Evolutionary conservation across 1,139 yeast genomes (phyloP).

Genomic region (Yamadazyma taylorii): DNA sequence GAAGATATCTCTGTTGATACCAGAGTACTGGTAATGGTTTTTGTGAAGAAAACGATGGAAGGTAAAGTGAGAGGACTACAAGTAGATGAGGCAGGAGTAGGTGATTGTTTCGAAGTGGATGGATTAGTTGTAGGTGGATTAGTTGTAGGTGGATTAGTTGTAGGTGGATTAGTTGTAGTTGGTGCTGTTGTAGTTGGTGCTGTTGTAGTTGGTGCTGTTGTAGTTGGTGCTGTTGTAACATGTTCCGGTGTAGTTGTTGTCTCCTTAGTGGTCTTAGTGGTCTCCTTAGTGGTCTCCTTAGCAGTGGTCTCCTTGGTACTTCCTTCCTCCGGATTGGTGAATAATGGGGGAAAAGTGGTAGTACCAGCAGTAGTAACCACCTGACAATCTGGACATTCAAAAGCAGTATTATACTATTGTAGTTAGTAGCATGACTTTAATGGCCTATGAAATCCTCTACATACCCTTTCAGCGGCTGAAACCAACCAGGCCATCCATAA

Average conservation of each 20-base stretch:
- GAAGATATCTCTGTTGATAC: conserved; percentile 3
- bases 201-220: conserved; percentile 4
- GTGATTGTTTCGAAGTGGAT: conserved; percentile 8
- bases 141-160: conserved; percentile 4
- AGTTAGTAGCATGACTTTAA: no score
- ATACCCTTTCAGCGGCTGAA: conserved; percentile 11
- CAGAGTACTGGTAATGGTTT: conserved; percentile 11
- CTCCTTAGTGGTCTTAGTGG: conserved; percentile 5
- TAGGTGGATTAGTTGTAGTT: conserved; percentile 1
- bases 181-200: conserved; percentile 3
- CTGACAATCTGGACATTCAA: conserved; percentile 24
- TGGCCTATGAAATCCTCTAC: no score
- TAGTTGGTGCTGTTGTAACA: no score
- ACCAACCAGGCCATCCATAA: not conserved
- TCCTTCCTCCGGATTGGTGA: conserved; percentile 5
- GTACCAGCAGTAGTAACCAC: conserved; percentile 22
- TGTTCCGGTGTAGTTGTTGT: no score
- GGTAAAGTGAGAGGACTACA: conserved; percentile 5
- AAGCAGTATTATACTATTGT: conserved; percentile 24
- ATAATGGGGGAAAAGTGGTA: conserved; percentile 23
- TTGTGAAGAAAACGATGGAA: conserved; percentile 15
- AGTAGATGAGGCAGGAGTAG: conserved; percentile 5
- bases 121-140: conserved; percentile 2
- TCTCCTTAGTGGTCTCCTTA: conserved; percentile 3
- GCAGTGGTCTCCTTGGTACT: not conserved